Conservation (phyloP, 2,329 filamentous ascomycete genomes). For the Diaporthe destruens region DNA sequence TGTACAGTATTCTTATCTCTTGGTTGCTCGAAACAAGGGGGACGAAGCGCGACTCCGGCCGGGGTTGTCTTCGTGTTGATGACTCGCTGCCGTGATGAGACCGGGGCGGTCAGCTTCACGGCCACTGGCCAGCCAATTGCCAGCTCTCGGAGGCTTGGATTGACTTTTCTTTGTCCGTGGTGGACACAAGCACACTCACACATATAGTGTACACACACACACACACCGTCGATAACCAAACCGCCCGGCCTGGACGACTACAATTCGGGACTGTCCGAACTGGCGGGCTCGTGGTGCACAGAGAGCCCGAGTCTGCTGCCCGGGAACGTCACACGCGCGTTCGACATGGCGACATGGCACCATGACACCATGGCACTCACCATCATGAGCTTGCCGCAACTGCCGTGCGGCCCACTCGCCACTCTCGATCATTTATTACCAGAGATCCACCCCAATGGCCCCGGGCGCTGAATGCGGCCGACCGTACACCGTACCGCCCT, state of each 20-base stretch:
- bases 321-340: constrained; percentile 15
- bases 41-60: constrained; percentile 7
- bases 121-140: constrained; percentile 29
- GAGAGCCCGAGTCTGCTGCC: constrained; percentile 23
- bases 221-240: not conserved
- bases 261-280: constrained; percentile 1
- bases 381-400: constrained; percentile 36
- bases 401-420: constrained; percentile 35
- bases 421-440: constrained; percentile 6
- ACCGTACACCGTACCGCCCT: not conserved
- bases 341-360: constrained; percentile 16
- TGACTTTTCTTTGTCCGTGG: not conserved
- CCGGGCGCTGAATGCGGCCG: constrained; percentile 5
- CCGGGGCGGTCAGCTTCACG: constrained; percentile 24
- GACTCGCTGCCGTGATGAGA: constrained; percentile 20
- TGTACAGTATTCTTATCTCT: constrained; percentile 1
- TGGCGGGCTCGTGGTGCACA: constrained; percentile 1
- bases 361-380: constrained; percentile 26
- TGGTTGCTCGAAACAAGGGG: constrained; percentile 6
- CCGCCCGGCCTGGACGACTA: not conserved
- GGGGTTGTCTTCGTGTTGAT: constrained; percentile 32
- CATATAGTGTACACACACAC: not conserved
- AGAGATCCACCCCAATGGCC: constrained; percentile 9
- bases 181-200: not conserved
- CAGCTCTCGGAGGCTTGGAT: constrained; percentile 3